Evolutionary conservation across 371 early-diverging fungal genomes (phyloP).

Genomic region (Apophysomyces ossiformis): DNA sequence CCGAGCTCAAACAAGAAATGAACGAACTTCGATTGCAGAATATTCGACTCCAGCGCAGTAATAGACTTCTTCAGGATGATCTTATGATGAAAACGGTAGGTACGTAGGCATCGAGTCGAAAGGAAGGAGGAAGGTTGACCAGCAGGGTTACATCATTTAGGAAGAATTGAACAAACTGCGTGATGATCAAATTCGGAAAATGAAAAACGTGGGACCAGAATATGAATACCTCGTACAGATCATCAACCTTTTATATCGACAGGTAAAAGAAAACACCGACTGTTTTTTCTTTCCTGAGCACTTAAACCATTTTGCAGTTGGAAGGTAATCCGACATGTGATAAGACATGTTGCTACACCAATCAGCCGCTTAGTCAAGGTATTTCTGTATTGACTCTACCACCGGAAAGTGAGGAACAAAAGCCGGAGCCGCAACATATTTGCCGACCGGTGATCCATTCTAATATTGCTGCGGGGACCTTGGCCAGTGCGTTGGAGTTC

Average conservation of each 20-base stretch:
- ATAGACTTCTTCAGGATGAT: conserved; percentile 44
- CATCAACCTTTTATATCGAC: conserved; percentile 47
- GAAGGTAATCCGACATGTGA: conserved; percentile 41
- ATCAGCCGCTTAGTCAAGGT: conserved; percentile 31
- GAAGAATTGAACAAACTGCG: conserved; percentile 39
- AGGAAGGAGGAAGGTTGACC: neutral
- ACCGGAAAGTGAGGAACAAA: conserved; percentile 34
- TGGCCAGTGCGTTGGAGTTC: conserved; percentile 29
- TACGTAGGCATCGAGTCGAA: conserved; percentile 2
- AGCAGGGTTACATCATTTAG: conserved; percentile 16
- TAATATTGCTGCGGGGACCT: conserved; percentile 25
- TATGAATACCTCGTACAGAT: conserved; percentile 60
- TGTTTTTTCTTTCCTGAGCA: neutral
- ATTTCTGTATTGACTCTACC: conserved; percentile 32
- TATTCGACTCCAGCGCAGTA: conserved; percentile 48
- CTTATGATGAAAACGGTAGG: conserved; percentile 26
- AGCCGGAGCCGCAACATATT: conserved; percentile 33
- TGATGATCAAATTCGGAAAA: conserved; percentile 41
- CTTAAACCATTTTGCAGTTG: conserved; percentile 20
- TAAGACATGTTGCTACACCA: conserved; percentile 48
- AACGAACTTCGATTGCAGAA: conserved; percentile 40
- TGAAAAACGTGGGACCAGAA: conserved; percentile 52
- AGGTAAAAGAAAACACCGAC: conserved; percentile 21
- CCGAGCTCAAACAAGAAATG: conserved; percentile 44
- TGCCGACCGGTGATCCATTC: conserved; percentile 50